Evolutionary conservation across 352 stramenopile species (phyloP).

Genomic region (Globisporangium camurandrum): DNA sequence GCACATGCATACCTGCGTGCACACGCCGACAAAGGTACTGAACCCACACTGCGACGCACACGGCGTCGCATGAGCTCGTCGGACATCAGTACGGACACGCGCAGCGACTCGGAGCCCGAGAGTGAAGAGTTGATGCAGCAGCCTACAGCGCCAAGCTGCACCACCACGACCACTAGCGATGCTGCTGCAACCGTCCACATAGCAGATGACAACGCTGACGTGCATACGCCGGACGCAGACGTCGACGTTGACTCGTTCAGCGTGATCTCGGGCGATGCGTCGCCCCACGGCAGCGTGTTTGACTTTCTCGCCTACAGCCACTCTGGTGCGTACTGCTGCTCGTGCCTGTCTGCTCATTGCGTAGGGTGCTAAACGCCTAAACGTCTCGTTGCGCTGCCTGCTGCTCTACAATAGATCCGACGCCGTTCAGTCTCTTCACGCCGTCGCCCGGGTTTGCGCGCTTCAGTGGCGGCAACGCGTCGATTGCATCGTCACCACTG

Average conservation of each 20-base stretch:
- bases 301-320: constrained; percentile 39
- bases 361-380: too few relatives aligned
- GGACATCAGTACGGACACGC: background rate
- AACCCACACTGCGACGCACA: background rate
- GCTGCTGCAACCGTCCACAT: constrained; percentile 13
- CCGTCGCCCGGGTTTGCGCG: constrained; percentile 30
- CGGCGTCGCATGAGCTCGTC: constrained; percentile 10
- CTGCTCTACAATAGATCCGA: constrained; percentile 11
- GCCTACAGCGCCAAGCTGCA: background rate
- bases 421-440: constrained; percentile 43
- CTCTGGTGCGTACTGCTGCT: constrained; percentile 18
- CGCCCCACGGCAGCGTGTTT: constrained; percentile 32
- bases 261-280: constrained; percentile 43
- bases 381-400: background rate
- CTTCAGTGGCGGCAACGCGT: too few relatives aligned
- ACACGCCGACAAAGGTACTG: background rate
- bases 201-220: constrained; percentile 16
- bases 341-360: background rate
- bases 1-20: background rate
- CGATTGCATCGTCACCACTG: constrained; percentile 15
- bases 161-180: background rate
- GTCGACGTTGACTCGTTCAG: constrained; percentile 20
- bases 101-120: constrained; percentile 6
- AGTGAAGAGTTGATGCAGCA: constrained; percentile 9
- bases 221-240: constrained; percentile 6